Evolutionary conservation across 2,329 filamentous ascomycete species (phyloP).

Genomic region (Microdochium trichocladiopsis): DNA sequence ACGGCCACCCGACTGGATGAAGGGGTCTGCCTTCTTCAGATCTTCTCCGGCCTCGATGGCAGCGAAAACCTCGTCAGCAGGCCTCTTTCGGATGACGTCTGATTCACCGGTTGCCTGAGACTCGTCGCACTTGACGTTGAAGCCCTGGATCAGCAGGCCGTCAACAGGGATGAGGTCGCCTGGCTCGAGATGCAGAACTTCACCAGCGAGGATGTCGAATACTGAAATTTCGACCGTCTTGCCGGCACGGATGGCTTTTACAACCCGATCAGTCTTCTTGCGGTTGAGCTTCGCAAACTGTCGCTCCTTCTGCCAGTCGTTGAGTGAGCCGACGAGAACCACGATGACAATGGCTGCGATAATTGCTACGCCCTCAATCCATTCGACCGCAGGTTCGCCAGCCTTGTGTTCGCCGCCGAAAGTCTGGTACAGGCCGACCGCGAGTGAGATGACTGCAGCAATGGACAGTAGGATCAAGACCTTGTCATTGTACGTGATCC

Average conservation of each 20-base stretch:
- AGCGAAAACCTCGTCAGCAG: constrained; percentile 60
- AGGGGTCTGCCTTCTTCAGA: constrained; percentile 69
- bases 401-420: constrained; percentile 50
- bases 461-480: constrained; percentile 65
- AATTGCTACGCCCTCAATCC: constrained; percentile 78
- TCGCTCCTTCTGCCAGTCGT: constrained; percentile 75
- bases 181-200: constrained; percentile 66
- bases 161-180: constrained; percentile 71
- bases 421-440: constrained; percentile 69
- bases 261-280: constrained; percentile 68
- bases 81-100: constrained; percentile 62
- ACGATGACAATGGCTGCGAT: constrained; percentile 75
- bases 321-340: constrained; percentile 68
- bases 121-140: constrained; percentile 71
- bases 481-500: constrained; percentile 82
- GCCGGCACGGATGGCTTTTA: constrained; percentile 68
- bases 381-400: constrained; percentile 56
- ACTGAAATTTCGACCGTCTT: constrained; percentile 63
- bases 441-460: constrained; percentile 66
- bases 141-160: constrained; percentile 65
- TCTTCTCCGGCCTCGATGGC: constrained; percentile 61
- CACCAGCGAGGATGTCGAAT: constrained; percentile 62
- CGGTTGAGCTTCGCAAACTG: constrained; percentile 74
- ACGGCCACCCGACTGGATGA: constrained; percentile 77
- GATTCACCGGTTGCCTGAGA: constrained; percentile 76